phyloP scores from a whole-genome alignment of 208 protist species.

The Crithidia brevicula region DNA sequence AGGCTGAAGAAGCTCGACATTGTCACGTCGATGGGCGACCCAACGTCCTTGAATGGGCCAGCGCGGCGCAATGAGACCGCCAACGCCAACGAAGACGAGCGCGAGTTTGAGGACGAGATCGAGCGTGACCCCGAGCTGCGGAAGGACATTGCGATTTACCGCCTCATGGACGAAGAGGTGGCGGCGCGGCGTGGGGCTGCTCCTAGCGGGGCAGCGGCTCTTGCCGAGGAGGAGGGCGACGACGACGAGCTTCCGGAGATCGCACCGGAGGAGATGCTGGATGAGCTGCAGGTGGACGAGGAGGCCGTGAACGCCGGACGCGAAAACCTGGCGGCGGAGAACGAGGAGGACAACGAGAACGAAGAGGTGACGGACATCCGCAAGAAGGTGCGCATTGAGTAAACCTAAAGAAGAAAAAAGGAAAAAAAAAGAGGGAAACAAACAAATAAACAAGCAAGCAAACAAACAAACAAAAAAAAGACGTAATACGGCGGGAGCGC shows the following conservation, averaged over 20 bases:
- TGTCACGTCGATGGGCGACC: conserved; percentile 57
- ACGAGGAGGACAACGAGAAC: conserved; percentile 20
- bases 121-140: conserved; percentile 86
- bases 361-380: conserved; percentile 31
- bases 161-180: conserved; percentile 59
- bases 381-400: conserved; percentile 42
- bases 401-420: background rate
- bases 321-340: background rate
- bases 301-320: conserved; percentile 20
- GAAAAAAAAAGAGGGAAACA: background rate
- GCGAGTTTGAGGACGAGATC: conserved; percentile 89
- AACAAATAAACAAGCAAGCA: background rate
- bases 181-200: conserved; percentile 28
- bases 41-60: conserved; percentile 26
- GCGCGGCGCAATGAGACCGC: conserved; percentile 14
- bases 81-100: conserved; percentile 53
- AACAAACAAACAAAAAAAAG: too few species aligned
- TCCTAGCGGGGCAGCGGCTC: conserved; percentile 1
- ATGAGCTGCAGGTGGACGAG: conserved; percentile 82
- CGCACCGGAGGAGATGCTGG: conserved; percentile 79
- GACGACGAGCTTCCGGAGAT: conserved; percentile 76
- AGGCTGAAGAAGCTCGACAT: conserved; percentile 86
- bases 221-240: conserved; percentile 41
- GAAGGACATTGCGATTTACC: conserved; percentile 85
- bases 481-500: too few species aligned